phyloP scores from a whole-genome alignment of 805 yeast species.

The Vanderwaltozyma verrucispora region DNA sequence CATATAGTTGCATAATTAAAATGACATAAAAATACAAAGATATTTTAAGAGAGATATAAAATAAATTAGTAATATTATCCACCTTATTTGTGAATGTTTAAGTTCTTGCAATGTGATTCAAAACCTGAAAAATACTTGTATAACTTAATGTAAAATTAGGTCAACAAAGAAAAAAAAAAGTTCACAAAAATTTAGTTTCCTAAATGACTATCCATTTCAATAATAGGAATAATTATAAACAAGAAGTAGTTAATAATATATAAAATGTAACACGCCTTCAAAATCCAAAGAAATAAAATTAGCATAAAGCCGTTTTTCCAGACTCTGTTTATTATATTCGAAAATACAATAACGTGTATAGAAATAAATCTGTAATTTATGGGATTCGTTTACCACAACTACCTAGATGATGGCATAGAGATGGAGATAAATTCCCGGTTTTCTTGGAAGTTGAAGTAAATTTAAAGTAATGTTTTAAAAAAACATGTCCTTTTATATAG shows the following conservation, averaged over 20 bases:
- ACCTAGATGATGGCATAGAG: constrained; percentile 31
- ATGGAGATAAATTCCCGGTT: constrained; percentile 37
- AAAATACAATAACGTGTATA: constrained; percentile 6
- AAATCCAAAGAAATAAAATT: constrained; percentile 19
- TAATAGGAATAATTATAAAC: too few species aligned
- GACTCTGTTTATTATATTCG: constrained; percentile 21
- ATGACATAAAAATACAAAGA: too few species aligned
- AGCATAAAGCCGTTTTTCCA: constrained; percentile 7
- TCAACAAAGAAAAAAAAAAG: not conserved
- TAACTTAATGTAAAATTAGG: too few species aligned
- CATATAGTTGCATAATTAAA: too few species aligned
- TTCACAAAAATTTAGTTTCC: not conserved
- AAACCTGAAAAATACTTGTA: too few species aligned
- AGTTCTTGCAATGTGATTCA: too few species aligned
- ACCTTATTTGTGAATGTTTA: too few species aligned
- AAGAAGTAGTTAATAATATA: not conserved
- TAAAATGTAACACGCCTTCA: constrained; percentile 25
- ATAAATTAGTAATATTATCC: too few species aligned
- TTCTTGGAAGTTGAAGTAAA: not conserved
- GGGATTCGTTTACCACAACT: constrained; percentile 51
- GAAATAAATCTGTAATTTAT: constrained; percentile 22
- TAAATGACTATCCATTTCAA: too few species aligned
- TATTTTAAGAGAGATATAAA: too few species aligned
- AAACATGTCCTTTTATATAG: too few species aligned
- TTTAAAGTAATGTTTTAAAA: too few species aligned